phyloP scores from a whole-genome alignment of 345 rosid species.

The Camelina laxa region DNA sequence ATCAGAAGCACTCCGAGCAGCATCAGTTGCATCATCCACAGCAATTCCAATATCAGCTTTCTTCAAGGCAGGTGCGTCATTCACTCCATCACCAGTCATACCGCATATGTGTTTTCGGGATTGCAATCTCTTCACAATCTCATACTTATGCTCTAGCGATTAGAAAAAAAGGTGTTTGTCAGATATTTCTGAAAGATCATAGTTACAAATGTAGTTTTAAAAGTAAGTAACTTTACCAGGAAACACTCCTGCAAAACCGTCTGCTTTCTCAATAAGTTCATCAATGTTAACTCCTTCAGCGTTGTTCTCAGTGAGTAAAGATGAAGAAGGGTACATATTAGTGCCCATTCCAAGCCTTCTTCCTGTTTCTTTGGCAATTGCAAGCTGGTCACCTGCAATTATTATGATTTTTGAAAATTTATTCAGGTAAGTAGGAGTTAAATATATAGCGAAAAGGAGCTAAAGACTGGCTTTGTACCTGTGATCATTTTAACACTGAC shows the following conservation, averaged over 20 bases:
- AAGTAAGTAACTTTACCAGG: constrained; percentile 44
- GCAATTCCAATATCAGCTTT: constrained; percentile 74
- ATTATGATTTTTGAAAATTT: not conserved
- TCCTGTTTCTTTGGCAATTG: constrained; percentile 71
- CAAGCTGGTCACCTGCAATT: constrained; percentile 63
- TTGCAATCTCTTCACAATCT: constrained; percentile 62
- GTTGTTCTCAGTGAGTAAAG: constrained; percentile 52
- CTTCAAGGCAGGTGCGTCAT: constrained; percentile 68
- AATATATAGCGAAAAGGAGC: not conserved
- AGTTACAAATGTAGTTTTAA: constrained; percentile 15
- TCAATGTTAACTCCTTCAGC: constrained; percentile 48
- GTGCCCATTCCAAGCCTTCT: constrained; percentile 79
- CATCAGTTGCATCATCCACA: constrained; percentile 70
- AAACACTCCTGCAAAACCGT: constrained; percentile 75
- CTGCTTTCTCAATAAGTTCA: constrained; percentile 51
- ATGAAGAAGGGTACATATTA: constrained; percentile 85
- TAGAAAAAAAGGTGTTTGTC: not conserved
- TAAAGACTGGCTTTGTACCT: constrained; percentile 36
- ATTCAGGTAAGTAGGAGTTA: not conserved
- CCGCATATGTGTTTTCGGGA: constrained; percentile 59
- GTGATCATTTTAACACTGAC: constrained; percentile 77
- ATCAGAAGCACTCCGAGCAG: constrained; percentile 68
- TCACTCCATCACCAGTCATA: constrained; percentile 74
- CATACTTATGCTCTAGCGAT: constrained; percentile 59
- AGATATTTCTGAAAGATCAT: not conserved